phyloP scores from a whole-genome alignment of 768 basidiomycete species.

The Solioccasus polychromus region DNA sequence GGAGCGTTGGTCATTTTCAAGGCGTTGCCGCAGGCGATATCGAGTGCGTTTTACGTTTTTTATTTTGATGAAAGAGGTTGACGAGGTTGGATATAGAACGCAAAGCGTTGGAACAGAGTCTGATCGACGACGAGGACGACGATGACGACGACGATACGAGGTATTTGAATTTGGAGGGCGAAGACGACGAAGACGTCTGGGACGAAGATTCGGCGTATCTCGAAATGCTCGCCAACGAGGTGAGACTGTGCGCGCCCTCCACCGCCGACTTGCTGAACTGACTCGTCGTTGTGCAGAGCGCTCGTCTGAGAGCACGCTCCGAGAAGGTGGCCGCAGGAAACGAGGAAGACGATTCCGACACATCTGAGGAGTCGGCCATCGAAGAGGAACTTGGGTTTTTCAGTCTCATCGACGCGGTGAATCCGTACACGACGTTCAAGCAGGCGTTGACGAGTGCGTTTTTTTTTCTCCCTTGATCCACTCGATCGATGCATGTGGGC shows the following conservation, averaged over 20 bases:
- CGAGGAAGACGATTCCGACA: conserved; percentile 36
- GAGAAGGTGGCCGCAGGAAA: conserved; percentile 35
- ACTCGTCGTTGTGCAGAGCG: conserved; percentile 49
- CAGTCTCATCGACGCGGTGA: conserved; percentile 76
- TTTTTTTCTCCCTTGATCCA: not conserved
- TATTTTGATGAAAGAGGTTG: not conserved
- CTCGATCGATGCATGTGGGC: not conserved
- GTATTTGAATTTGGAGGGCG: conserved; percentile 61
- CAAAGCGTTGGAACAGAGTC: conserved; percentile 55
- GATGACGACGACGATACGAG: conserved; percentile 50
- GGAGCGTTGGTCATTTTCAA: conserved; percentile 74
- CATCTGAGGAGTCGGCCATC: conserved; percentile 56
- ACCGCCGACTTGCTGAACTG: not conserved
- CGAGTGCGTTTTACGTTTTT: conserved; percentile 43
- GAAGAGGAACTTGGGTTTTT: conserved; percentile 85
- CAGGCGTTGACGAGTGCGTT: conserved; percentile 65
- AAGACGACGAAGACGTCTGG: conserved; percentile 80
- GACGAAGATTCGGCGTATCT: conserved; percentile 88
- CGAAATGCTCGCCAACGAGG: conserved; percentile 83
- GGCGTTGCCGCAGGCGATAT: conserved; percentile 71
- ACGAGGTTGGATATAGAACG: conserved; percentile 39
- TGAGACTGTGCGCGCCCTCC: conserved; percentile 35
- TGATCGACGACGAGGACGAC: conserved; percentile 41
- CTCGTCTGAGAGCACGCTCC: conserved; percentile 65
- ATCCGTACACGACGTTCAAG: conserved; percentile 79